A percentile compares a stretch with the other conserved stretches of the same genome.
Evolutionary conservation across 306 rosid species (phyloP).

Genomic region (Vigna trinervia): DNA sequence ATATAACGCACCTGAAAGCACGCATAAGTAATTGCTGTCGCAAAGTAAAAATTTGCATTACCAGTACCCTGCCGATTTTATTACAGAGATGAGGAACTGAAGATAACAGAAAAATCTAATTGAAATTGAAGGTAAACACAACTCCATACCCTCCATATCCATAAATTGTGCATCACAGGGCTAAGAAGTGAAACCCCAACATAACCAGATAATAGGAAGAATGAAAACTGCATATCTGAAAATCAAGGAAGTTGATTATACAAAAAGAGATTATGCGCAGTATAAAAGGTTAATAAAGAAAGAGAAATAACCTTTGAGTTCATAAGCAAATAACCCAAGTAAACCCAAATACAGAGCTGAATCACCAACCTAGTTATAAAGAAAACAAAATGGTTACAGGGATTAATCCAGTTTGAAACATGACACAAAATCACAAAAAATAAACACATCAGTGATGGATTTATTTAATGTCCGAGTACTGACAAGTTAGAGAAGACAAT

Average conservation of each 20-base stretch:
- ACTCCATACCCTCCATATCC: constrained; percentile 96
- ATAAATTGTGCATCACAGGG: constrained; percentile 98
- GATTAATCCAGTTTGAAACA: constrained; percentile 32
- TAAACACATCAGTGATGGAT: constrained; percentile 16
- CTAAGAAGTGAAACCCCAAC: constrained; percentile 91
- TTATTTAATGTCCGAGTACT: not conserved
- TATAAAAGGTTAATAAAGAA: constrained; percentile 18
- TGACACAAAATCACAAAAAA: not conserved
- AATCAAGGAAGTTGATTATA: constrained; percentile 48
- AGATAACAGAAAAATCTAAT: constrained; percentile 31
- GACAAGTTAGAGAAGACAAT: not conserved
- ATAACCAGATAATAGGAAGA: constrained; percentile 87
- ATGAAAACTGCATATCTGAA: constrained; percentile 89
- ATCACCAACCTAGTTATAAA: constrained; percentile 78
- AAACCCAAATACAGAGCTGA: constrained; percentile 84
- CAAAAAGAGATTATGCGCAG: constrained; percentile 16
- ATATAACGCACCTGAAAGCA: constrained; percentile 72
- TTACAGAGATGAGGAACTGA: constrained; percentile 39
- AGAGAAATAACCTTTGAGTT: constrained; percentile 65
- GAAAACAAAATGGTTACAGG: constrained; percentile 39
- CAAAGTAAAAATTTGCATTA: constrained; percentile 94
- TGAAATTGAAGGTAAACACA: constrained; percentile 42
- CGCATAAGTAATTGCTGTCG: constrained; percentile 89
- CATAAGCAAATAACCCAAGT: constrained; percentile 87
- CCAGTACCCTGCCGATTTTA: constrained; percentile 89